These are phyloP conservation scores for Aspergillus haitiensis DNA, from an alignment of 495 filamentous ascomycete species.

Conservation along the genomic window DNA sequence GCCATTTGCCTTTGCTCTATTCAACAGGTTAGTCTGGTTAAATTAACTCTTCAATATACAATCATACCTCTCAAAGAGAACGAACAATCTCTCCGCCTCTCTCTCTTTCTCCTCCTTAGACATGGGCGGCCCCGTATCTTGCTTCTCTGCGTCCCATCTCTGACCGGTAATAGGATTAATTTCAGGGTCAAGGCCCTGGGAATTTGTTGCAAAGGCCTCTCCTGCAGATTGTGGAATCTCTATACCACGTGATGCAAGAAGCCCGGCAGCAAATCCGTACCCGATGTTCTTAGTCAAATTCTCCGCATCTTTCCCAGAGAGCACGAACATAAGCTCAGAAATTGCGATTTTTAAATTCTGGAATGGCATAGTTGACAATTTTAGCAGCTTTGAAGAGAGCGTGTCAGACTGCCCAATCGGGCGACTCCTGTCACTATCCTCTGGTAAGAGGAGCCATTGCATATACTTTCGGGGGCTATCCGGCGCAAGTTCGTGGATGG, in stretches of 20 bases:
- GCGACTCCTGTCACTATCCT: conserved; percentile 71
- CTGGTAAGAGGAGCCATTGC: conserved; percentile 69
- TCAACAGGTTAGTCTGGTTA: conserved; percentile 22
- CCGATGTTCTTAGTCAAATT: conserved; percentile 79
- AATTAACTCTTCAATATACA: not conserved
- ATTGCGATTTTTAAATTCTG: conserved; percentile 73
- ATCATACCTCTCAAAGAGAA: conserved; percentile 84
- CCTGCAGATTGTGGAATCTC: conserved; percentile 66
- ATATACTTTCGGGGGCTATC: conserved; percentile 60
- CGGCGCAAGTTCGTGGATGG: conserved; percentile 72
- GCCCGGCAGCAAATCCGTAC: conserved; percentile 90
- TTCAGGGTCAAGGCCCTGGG: conserved; percentile 34
- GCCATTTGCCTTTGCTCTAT: conserved; percentile 77
- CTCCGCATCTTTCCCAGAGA: conserved; percentile 72
- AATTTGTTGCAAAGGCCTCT: conserved; percentile 54
- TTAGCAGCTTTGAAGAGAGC: conserved; percentile 74
- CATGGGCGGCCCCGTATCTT: conserved; percentile 65
- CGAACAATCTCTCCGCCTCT: conserved; percentile 90
- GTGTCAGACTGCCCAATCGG: conserved; percentile 76
- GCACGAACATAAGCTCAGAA: conserved; percentile 78
- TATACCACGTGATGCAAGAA: conserved; percentile 78
- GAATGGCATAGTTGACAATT: conserved; percentile 73
- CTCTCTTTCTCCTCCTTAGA: conserved; percentile 87
- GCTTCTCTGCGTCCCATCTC: conserved; percentile 65
- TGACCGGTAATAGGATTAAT: conserved; percentile 94